Base-by-base conservation (phyloP, 169 alveolate species). In the Nephromyces sp. region DNA sequence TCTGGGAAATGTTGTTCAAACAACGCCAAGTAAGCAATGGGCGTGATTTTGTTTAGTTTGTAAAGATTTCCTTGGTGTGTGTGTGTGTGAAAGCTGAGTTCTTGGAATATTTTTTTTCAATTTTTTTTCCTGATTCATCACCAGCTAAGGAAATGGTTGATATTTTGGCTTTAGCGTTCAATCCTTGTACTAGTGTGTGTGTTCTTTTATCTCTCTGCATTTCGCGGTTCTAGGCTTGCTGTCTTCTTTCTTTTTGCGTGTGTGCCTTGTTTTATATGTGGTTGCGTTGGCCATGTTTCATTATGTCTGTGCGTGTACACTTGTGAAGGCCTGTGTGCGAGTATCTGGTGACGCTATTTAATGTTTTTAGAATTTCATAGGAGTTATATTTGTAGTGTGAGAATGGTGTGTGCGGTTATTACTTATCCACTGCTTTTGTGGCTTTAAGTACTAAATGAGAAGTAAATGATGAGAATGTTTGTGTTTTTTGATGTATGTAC, bases 1-100 rank as follows among this genome's bases (percentile, higher is more conserved):
- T 77, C 85, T 91, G 67, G 97, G 97, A 1, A 98, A 94, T 75
- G 94, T 93, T 21, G 96, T 92, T n/a, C 91, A 91, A 32, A 93
- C 98, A 15, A 85, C 91, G 30, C 99, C 99, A 2, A 96, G 81
- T 75, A 32, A 31, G 81, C 25, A n/a, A n/a, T n/a, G n/a, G n/a
- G n/a, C n/a, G n/a, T n/a, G n/a, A n/a, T n/a, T 43, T 43, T 43
- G 57, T 43, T 15, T 43, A 15, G 57, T 43, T 15, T 43, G 57
- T n/a, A 43, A 15, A 43, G 57, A 43, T 43, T 43, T 43, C 15
- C 15, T 43, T 43, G 57, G n/a, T 43, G n/a, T n/a, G n/a, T n/a
- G n/a, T n/a, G n/a, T n/a, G n/a, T n/a, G n/a, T n/a, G n/a, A n/a
- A n/a, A n/a, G n/a, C n/a, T n/a, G n/a, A n/a, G n/a, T n/a, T n/a